A percentile compares a stretch with the other conserved stretches of the same genome.
Evolutionary conservation across 2,329 filamentous ascomycete genomes (phyloP).

Genomic region (Monosporascus sp.): DNA sequence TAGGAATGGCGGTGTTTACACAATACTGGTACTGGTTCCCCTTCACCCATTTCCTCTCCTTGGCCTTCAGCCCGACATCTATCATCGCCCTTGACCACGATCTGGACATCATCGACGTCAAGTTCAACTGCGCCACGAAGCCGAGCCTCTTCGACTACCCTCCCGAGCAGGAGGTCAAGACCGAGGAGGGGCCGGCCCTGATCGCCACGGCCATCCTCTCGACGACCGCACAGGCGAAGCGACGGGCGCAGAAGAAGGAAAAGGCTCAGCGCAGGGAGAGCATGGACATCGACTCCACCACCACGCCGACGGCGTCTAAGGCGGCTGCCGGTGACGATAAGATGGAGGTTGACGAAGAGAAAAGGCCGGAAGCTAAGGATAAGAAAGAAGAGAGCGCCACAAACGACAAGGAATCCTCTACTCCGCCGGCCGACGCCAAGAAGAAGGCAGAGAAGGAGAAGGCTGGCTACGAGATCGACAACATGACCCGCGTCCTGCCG

Average conservation of each 20-base stretch:
- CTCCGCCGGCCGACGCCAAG: slow-evolving; percentile 56
- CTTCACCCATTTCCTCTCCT: slow-evolving; percentile 91
- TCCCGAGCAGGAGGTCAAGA: slow-evolving; percentile 90
- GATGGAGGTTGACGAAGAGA: slow-evolving; percentile 77
- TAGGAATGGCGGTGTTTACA: slow-evolving; percentile 96
- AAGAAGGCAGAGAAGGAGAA: slow-evolving; percentile 96
- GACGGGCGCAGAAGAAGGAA: slow-evolving; percentile 90
- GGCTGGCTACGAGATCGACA: slow-evolving; percentile 90
- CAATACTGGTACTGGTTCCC: slow-evolving; percentile 99
- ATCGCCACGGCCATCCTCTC: slow-evolving; percentile 94
- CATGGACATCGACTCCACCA: slow-evolving; percentile 87
- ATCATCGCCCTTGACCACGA: slow-evolving; percentile 94
- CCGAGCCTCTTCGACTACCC: slow-evolving; percentile 98
- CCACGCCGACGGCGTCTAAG: slow-evolving; percentile 63
- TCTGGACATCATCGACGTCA: slow-evolving; percentile 87
- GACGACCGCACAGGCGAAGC: slow-evolving; percentile 94
- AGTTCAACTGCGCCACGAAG: slow-evolving; percentile 90
- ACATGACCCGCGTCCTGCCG: slow-evolving; percentile 93
- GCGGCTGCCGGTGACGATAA: slow-evolving; percentile 62
- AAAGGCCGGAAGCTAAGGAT: slow-evolving; percentile 49
- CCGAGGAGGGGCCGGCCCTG: slow-evolving; percentile 87
- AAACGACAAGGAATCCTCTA: slow-evolving; percentile 52
- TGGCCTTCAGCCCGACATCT: slow-evolving; percentile 94
- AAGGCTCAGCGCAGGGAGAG: slow-evolving; percentile 82
- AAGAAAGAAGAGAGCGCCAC: slow-evolving; percentile 51